Percentiles rank a stretch among this genome's conserved stretches.
These are phyloP conservation scores for Yamadazyma epiphylla DNA, from an alignment of 1,139 yeast species.

Conservation along the genomic window DNA sequence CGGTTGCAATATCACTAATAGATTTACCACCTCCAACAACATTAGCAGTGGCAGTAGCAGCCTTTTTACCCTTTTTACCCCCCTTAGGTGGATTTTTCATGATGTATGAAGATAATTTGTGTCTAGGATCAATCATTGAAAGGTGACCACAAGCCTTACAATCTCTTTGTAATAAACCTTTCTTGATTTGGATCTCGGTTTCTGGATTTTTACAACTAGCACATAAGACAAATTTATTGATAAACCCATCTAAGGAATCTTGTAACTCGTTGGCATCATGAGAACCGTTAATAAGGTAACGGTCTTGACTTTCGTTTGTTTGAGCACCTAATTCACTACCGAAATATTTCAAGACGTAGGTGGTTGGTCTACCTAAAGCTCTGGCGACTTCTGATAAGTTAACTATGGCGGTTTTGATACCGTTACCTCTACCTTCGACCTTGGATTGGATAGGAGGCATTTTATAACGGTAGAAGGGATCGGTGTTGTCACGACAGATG, in stretches of 20 bases:
- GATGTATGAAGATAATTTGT: conserved; percentile 81
- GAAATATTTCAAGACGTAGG: conserved; percentile 88
- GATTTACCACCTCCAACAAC: conserved; percentile 87
- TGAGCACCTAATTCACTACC: conserved; percentile 98
- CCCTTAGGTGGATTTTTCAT: conserved; percentile 87
- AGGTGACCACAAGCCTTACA: conserved; percentile 98
- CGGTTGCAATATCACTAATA: conserved; percentile 70
- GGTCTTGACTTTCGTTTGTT: conserved; percentile 76
- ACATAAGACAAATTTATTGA: conserved; percentile 88
- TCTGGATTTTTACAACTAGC: conserved; percentile 96
- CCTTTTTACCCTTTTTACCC: conserved; percentile 58
- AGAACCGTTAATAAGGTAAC: conserved; percentile 91
- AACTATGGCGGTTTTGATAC: conserved; percentile 93
- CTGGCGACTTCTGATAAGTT: conserved; percentile 92
- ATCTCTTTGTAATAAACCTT: conserved; percentile 78
- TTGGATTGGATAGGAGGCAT: conserved; percentile 98
- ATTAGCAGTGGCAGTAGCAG: conserved; percentile 89
- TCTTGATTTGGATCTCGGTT: conserved; percentile 82
- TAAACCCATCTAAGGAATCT: conserved; percentile 92
- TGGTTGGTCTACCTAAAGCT: conserved; percentile 88
- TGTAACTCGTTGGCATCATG: conserved; percentile 90
- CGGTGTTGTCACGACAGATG: conserved; percentile 95
- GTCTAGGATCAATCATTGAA: conserved; percentile 79
- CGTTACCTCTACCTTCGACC: conserved; percentile 99
- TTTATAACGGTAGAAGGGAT: conserved; percentile 98